Conservation (phyloP, 805 yeast genomes). For the Saccharomyces eubayanus region DNA sequence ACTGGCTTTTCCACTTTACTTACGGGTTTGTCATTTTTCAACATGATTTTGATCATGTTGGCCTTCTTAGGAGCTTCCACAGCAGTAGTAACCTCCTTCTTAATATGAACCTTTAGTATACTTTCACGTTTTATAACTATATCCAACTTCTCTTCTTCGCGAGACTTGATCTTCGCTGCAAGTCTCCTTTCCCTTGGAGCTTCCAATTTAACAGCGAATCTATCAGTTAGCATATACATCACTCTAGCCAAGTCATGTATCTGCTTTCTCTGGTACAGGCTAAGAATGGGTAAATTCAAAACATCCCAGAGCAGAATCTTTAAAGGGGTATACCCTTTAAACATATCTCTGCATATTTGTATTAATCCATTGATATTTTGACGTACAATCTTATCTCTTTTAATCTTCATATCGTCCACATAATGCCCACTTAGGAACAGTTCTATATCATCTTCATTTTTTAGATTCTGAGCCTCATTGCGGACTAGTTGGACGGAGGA, state of each 20-base stretch:
- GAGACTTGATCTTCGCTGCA: slow-evolving; percentile 39
- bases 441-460: slow-evolving; percentile 14
- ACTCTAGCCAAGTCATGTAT: slow-evolving; percentile 60
- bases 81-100: background rate
- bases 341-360: slow-evolving; percentile 18
- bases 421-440: slow-evolving; percentile 11
- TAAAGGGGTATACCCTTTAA: slow-evolving; percentile 44
- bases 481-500: slow-evolving; percentile 21
- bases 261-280: slow-evolving; percentile 51
- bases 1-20: background rate
- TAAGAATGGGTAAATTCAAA: slow-evolving; percentile 51
- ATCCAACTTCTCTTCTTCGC: slow-evolving; percentile 38
- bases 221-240: slow-evolving; percentile 52
- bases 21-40: background rate
- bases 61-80: background rate
- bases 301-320: slow-evolving; percentile 58
- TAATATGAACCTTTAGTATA: slow-evolving; percentile 22
- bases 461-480: slow-evolving; percentile 9
- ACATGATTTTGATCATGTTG: slow-evolving; percentile 12
- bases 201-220: slow-evolving; percentile 52
- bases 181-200: slow-evolving; percentile 64
- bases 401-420: slow-evolving; percentile 13
- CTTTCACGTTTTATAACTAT: slow-evolving; percentile 54
- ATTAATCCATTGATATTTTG: slow-evolving; percentile 24
- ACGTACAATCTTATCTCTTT: slow-evolving; percentile 18